Base-by-base conservation (phyloP, 192 early-diverging fungal species). In the Kickxella alabastrina region DNA sequence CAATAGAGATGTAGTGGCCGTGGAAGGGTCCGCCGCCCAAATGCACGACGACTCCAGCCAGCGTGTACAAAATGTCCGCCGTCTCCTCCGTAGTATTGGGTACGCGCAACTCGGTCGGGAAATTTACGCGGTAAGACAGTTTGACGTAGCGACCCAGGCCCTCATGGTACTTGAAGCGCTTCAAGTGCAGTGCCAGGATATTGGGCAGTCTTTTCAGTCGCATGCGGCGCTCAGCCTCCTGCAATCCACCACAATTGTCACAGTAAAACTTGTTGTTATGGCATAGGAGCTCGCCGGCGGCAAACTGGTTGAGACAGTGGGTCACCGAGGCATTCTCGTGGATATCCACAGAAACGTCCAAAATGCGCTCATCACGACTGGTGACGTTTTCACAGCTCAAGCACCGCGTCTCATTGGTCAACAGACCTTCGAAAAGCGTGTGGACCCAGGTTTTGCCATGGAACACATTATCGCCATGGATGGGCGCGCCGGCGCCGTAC, bases 251-350 rank as follows among this genome's bases (percentile, higher is more conserved):
- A 59, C 97, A 99, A 21, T 75, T 82, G 72, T 98, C 95, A 63
- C 97, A 99, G 75, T 90, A 95, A 61, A 94, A 99, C 75, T 99
- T 99, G 79, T 99, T 88, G 65, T 95, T 92, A 54, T 94, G 87
- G 60, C 93, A 91, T 17, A 99, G 68, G 40, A 90, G 89, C 71
- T 99, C 97, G 36, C 89, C 88, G 8, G 85, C 89, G n/a, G 92
- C 93, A 77, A 98, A 99, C 70, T 91, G 88, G 17, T 90, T 77
- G n/a, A 99, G 76, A 64, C 97, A 99, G 29, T 84, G 86, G 12
- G 90, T 89, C n/a, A 99, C 80, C 2, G 93, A 96, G 3, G 90
- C 88, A 74, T 98, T 86, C 57, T 92, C 91, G 61, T 98, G 92
- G 19, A 99, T 90, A 71, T 99, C 94, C 52, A 99, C 85, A 0